Conservation (phyloP, 164 flowering plant genomes). For the Liriodendron chinense region DNA sequence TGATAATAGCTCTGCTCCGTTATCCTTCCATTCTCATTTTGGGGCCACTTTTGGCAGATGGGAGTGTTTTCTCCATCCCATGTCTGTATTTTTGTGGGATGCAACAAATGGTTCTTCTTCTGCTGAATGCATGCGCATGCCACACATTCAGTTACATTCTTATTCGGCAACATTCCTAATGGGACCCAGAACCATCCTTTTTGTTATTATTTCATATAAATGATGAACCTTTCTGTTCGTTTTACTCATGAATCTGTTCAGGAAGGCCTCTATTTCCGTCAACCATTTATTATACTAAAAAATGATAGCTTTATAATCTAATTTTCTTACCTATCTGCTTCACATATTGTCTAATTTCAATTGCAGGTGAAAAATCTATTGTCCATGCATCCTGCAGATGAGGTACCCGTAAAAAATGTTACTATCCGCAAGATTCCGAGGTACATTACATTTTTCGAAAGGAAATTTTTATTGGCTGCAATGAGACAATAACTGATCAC, state of each 20-base stretch:
- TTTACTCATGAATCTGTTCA: background rate
- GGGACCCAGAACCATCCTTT: background rate
- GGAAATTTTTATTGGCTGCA: background rate
- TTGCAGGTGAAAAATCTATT: conserved; percentile 1
- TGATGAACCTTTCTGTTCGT: background rate
- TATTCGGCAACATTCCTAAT: background rate
- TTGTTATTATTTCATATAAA: too few relatives aligned
- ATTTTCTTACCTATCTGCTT: background rate
- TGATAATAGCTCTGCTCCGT: background rate
- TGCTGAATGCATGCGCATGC: too few relatives aligned
- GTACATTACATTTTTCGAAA: background rate
- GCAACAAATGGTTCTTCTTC: too few relatives aligned
- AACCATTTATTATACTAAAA: background rate
- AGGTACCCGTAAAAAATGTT: background rate
- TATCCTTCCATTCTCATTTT: background rate
- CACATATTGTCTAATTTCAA: background rate
- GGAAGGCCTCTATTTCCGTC: background rate
- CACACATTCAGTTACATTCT: background rate
- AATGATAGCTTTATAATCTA: background rate
- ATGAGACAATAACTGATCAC: background rate
- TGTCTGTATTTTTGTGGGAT: too few relatives aligned
- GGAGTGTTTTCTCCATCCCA: background rate
- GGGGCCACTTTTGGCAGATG: background rate
- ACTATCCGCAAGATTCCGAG: conserved; percentile 3
- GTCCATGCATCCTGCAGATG: background rate